Evolutionary conservation across 495 filamentous ascomycete genomes (phyloP).

Genomic region (Aspergillus asperescens): DNA sequence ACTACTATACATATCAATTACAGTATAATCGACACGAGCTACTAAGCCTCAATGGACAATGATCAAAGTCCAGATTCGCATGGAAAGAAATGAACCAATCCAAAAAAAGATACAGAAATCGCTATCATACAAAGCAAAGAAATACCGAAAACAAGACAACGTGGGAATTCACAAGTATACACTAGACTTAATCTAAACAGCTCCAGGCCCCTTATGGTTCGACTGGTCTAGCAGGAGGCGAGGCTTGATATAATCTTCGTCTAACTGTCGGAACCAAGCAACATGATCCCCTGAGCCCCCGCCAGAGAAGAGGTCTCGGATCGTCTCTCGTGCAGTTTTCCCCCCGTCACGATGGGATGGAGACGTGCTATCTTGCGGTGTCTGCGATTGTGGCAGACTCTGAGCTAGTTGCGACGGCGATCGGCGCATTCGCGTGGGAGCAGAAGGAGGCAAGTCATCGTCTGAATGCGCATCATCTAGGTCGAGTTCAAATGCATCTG

Average conservation of each 20-base stretch:
- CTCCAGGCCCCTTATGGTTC: constrained; percentile 44
- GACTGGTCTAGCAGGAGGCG: constrained; percentile 77
- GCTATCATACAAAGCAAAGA: constrained; percentile 1
- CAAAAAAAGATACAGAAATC: background rate
- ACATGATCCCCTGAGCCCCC: constrained; percentile 80
- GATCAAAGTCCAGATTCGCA: background rate
- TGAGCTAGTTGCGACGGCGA: constrained; percentile 48
- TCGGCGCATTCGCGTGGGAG: constrained; percentile 44
- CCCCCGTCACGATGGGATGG: constrained; percentile 29
- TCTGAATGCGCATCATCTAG: constrained; percentile 40
- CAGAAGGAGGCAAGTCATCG: constrained; percentile 49
- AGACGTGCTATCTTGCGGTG: constrained; percentile 28
- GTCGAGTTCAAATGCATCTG: constrained; percentile 43
- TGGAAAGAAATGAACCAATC: background rate
- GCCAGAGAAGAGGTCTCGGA: constrained; percentile 65
- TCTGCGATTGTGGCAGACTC: constrained; percentile 40
- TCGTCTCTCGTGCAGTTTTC: constrained; percentile 56
- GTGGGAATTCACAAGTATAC: constrained; percentile 17
- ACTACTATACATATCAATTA: background rate
- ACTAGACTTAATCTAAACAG: constrained; percentile 29
- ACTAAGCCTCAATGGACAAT: background rate
- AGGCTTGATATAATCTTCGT: constrained; percentile 96
- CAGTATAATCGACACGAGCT: background rate
- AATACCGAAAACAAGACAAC: constrained; percentile 9
- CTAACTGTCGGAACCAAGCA: constrained; percentile 85